Percentiles rank a stretch among this genome's conserved stretches.
phyloP scores from a whole-genome alignment of 192 early-diverging fungal genomes.

The Thoreauomyces humboldtii region DNA sequence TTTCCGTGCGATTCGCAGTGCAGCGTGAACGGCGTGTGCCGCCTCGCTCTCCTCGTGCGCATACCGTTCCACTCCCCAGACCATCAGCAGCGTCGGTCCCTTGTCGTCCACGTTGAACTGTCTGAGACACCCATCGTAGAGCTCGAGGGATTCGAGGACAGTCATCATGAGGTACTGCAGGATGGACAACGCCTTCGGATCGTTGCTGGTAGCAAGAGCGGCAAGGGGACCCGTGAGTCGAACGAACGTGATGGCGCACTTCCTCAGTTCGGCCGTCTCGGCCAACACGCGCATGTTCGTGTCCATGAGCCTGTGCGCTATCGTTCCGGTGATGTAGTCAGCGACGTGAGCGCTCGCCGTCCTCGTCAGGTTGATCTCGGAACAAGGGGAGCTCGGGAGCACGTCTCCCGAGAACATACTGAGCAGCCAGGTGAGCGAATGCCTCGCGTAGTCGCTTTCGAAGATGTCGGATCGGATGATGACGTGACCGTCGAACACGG shows the following conservation, averaged over 20 bases:
- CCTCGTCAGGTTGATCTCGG: background rate
- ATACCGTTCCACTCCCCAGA: slow-evolving; percentile 38
- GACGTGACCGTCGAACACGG: background rate
- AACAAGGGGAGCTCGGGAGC: background rate
- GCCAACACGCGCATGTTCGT: background rate
- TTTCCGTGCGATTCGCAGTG: slow-evolving; percentile 5
- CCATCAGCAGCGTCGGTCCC: slow-evolving; percentile 29
- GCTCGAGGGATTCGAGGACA: background rate
- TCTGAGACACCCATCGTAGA: slow-evolving; percentile 14
- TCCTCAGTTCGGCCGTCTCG: slow-evolving; percentile 14
- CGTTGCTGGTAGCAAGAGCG: background rate
- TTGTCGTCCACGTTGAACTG: slow-evolving; percentile 44
- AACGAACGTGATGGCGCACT: slow-evolving; percentile 5
- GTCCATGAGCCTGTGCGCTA: background rate
- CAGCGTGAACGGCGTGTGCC: background rate
- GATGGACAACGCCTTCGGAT: background rate
- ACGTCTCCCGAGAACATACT: background rate
- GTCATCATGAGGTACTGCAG: slow-evolving; percentile 1
- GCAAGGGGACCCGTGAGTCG: slow-evolving; percentile 4
- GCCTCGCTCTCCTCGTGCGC: slow-evolving; percentile 31
- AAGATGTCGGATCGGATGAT: slow-evolving; percentile 11
- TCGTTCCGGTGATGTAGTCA: background rate
- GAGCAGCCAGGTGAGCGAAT: slow-evolving; percentile 12
- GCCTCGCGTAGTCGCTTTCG: background rate
- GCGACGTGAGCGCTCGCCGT: background rate